Evolutionary conservation across 2,329 filamentous ascomycete species (phyloP).

Genomic region (Sporothrix pseudoabietina): DNA sequence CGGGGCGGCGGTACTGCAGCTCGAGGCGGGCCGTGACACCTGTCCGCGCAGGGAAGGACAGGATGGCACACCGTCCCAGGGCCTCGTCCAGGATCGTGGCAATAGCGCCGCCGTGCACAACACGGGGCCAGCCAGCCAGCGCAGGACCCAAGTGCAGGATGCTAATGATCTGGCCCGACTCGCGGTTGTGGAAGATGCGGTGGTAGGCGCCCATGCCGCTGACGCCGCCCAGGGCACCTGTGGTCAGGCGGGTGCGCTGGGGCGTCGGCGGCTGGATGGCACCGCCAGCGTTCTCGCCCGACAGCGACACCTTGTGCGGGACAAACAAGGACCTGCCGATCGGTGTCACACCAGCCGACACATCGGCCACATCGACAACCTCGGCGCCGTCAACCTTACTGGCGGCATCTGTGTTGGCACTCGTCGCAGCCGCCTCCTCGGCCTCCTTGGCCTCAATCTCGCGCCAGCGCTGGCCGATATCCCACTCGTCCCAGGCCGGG

Average conservation of each 20-base stretch:
- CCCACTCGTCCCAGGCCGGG: conserved; percentile 34
- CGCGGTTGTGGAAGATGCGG: conserved; percentile 64
- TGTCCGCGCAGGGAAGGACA: conserved; percentile 50
- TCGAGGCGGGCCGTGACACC: conserved; percentile 61
- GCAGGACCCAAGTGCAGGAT: conserved; percentile 70
- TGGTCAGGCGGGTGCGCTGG: conserved; percentile 43
- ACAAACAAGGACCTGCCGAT: no score
- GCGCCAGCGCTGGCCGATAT: conserved; percentile 26
- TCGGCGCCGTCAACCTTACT: background rate
- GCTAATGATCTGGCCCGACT: conserved; percentile 59
- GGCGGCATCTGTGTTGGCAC: background rate
- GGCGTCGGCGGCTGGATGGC: background rate
- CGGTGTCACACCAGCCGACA: conserved; percentile 28
- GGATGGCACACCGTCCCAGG: conserved; percentile 63
- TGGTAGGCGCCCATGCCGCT: conserved; percentile 54
- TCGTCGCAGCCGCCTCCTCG: background rate
- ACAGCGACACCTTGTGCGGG: background rate
- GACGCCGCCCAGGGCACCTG: conserved; percentile 48
- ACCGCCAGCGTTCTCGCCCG: background rate
- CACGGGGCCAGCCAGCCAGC: conserved; percentile 68
- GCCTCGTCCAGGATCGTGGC: conserved; percentile 71
- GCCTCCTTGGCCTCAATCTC: background rate
- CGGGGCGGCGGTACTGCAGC: conserved; percentile 64
- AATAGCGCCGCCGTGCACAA: conserved; percentile 71
- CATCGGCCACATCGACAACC: conserved; percentile 10